phyloP scores from a whole-genome alignment of 2,329 filamentous ascomycete species.

The Calonectria multiphialidica region DNA sequence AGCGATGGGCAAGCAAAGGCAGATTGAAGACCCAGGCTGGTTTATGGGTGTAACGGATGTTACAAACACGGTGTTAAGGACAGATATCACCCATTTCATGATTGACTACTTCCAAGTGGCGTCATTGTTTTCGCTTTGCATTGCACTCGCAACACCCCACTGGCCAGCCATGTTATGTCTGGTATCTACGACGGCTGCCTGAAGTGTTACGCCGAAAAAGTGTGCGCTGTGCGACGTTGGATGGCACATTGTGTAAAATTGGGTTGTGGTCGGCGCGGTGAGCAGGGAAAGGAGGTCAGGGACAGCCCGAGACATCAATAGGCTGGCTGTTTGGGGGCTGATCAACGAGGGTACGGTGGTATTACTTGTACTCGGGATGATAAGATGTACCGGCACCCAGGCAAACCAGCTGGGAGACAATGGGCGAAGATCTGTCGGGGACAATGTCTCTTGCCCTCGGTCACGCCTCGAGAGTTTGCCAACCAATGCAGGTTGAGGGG shows the following conservation, averaged over 20 bases:
- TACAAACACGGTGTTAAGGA: too few species aligned
- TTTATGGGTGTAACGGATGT: too few species aligned
- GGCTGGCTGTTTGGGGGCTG: not conserved
- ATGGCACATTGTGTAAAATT: not conserved
- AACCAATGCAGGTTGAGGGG: not conserved
- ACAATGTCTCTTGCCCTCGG: not conserved
- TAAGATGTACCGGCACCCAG: not conserved
- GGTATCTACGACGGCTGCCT: too few species aligned
- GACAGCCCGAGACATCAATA: not conserved
- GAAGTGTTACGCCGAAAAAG: not conserved
- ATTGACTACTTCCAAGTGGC: too few species aligned
- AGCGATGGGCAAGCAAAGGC: too few species aligned
- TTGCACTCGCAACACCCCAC: too few species aligned
- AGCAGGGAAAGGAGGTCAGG: not conserved
- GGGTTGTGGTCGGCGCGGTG: not conserved
- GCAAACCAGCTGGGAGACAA: not conserved
- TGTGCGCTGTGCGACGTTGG: too few species aligned
- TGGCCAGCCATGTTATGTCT: too few species aligned
- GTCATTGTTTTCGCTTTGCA: too few species aligned
- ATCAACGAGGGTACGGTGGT: not conserved
- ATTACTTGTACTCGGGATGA: not conserved
- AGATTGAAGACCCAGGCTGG: too few species aligned
- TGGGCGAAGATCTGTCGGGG: not conserved
- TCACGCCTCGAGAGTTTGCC: not conserved
- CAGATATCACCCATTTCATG: too few species aligned